phyloP scores from a whole-genome alignment of 2,329 filamentous ascomycete species.

The Penicillium concentricum region DNA sequence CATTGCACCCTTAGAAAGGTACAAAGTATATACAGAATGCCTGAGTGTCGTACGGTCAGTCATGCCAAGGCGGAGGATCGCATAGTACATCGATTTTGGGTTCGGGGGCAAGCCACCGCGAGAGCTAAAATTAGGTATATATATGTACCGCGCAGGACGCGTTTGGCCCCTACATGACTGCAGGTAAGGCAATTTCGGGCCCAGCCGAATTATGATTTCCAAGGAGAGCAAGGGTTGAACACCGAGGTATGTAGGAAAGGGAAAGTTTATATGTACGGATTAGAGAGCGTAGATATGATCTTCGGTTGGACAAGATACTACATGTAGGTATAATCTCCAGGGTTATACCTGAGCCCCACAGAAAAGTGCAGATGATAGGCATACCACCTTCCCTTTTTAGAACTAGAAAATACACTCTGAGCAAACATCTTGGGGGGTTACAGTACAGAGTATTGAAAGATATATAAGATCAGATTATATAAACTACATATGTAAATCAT shows the following conservation, averaged over 20 bases:
- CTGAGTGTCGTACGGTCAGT: not conserved
- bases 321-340: not conserved
- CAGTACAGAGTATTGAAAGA: not conserved
- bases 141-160: not conserved
- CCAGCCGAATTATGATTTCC: not conserved
- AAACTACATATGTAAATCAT: too few relatives aligned
- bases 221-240: not conserved
- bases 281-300: not conserved
- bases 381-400: not conserved
- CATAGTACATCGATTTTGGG: not conserved
- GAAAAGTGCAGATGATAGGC: conserved; percentile 1
- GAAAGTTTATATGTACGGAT: not conserved
- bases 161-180: conserved; percentile 14
- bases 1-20: not conserved
- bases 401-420: not conserved
- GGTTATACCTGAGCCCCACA: not conserved
- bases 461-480: not conserved
- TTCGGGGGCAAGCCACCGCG: not conserved
- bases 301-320: not conserved
- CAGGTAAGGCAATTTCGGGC: not conserved
- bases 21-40: too few relatives aligned
- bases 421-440: not conserved
- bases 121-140: not conserved
- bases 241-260: not conserved
- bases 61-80: not conserved